These are phyloP conservation scores for Chiua sp. DNA, from an alignment of 1,284 basidiomycete genomes.

Conservation along the genomic window DNA sequence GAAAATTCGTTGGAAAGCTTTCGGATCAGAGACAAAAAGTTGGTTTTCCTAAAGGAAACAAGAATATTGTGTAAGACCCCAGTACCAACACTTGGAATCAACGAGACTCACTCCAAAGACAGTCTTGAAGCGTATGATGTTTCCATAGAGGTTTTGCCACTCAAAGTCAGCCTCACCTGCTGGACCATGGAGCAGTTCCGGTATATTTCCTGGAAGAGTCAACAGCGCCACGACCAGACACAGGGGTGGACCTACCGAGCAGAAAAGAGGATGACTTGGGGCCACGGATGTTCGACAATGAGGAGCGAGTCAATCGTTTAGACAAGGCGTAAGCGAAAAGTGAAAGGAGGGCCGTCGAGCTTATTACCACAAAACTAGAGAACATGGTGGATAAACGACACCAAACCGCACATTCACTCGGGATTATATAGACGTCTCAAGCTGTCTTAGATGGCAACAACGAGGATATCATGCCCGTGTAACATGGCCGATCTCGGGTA, in stretches of 20 bases:
- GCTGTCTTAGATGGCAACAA: slow-evolving; percentile 4
- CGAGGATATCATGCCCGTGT: slow-evolving; percentile 5
- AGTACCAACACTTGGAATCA: neutral
- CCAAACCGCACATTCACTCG: neutral
- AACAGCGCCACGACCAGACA: neutral
- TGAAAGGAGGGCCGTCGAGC: slow-evolving; percentile 14
- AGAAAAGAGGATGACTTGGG: slow-evolving; percentile 38
- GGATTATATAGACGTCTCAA: slow-evolving; percentile 14
- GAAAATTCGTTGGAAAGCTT: slow-evolving; percentile 48
- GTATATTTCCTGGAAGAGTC: slow-evolving; percentile 28
- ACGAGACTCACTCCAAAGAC: slow-evolving; percentile 27
- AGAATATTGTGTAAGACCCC: neutral
- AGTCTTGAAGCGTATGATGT: slow-evolving; percentile 34
- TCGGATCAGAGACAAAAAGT: slow-evolving; percentile 43
- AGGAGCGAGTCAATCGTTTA: slow-evolving; percentile 15
- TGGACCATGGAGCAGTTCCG: slow-evolving; percentile 29
- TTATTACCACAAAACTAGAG: neutral
- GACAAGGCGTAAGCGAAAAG: slow-evolving; percentile 22
- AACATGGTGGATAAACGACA: slow-evolving; percentile 14
- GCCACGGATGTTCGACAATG: slow-evolving; percentile 35
- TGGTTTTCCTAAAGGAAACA: slow-evolving; percentile 25
- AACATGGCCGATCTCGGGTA: slow-evolving; percentile 13
- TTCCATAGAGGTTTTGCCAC: slow-evolving; percentile 38
- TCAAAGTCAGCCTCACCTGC: slow-evolving; percentile 33
- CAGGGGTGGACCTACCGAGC: slow-evolving; percentile 27